These are phyloP conservation scores for Narthecium ossifragum DNA, from an alignment of 106 monocot species.

Conservation along the genomic window DNA sequence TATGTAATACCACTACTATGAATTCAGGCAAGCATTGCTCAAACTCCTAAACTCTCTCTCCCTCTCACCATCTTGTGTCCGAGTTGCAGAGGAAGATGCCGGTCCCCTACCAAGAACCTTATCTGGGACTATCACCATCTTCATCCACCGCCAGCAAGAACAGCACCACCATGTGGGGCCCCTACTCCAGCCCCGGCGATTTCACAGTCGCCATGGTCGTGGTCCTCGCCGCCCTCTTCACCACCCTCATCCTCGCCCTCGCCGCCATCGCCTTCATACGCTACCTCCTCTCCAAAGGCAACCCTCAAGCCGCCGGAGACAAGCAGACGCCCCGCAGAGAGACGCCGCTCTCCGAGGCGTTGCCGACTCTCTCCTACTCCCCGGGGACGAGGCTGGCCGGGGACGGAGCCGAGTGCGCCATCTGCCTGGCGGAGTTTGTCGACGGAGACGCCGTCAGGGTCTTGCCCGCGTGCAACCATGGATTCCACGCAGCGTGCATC, in stretches of 20 bases:
- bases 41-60: too few relatives aligned
- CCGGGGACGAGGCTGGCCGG: conserved; percentile 6
- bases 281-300: background rate
- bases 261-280: background rate
- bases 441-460: conserved; percentile 9
- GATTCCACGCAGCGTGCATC: conserved; percentile 4
- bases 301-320: background rate
- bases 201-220: conserved; percentile 4
- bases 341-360: background rate
- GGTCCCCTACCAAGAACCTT: background rate
- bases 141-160: background rate
- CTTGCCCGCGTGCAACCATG: conserved; percentile 8
- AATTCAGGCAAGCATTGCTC: too few relatives aligned
- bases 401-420: conserved; percentile 4
- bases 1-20: too few relatives aligned
- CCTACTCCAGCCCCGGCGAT: conserved; percentile 2
- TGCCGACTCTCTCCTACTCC: conserved; percentile 3
- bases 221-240: conserved; percentile 8
- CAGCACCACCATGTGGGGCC: background rate
- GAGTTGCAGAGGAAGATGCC: background rate
- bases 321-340: background rate
- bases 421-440: conserved; percentile 6
- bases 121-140: background rate
- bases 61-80: too few relatives aligned
- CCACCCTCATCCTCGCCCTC: background rate